Evolutionary conservation across 2,329 filamentous ascomycete species (phyloP), one percentile per base, ranked within the genome.

Genomic region (Trichoderma pleuroti): DNA sequence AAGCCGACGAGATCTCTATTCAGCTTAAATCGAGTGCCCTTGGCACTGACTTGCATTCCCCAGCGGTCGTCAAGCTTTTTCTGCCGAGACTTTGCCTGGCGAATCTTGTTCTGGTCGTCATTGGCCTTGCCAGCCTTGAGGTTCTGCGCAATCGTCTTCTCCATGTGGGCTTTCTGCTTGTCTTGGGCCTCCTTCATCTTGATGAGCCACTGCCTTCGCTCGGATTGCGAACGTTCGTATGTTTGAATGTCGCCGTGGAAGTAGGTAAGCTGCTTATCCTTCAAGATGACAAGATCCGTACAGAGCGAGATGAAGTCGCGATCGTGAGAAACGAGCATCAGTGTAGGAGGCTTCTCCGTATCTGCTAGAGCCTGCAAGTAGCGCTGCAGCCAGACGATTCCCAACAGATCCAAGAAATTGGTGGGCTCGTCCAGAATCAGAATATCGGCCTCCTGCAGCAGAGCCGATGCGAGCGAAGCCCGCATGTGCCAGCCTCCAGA

Each of bases 381-480:
- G 14, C 86, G 86, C 77, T 97, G 91, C 1, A 97, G 84, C 93
- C 93, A 97, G 70, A 97, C 88, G 70, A 97, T 94, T 1, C 92
- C 92, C 0, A 94, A 85, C 0, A 97, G 83, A 76, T 97, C 93
- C 1, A 97, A 86, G 77, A 93, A 97, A 77, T 97, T 97, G 39
- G 93, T 97, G 0, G 93, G 93, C 77, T 97, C 93, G 78, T 97
- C 93, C 2, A 97, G 87, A 64, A 97, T 90, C 71, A 97, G 84
- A 3, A 97, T 88, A 74, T 97, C 93, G 0, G 90, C 88, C 9
- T 91, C 87, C 72, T 94, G 91, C 1, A 93, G 86, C 5, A 97
- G 84, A 0, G 89, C 88, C 4, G 84, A 83, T 3, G 91, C 90
- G 0, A 93, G 84, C 71, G 89, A 84, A 32, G 88, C 88, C 11